These are phyloP conservation scores for Botryotinia globosa DNA, from an alignment of 2,329 filamentous ascomycete species.

Conservation along the genomic window DNA sequence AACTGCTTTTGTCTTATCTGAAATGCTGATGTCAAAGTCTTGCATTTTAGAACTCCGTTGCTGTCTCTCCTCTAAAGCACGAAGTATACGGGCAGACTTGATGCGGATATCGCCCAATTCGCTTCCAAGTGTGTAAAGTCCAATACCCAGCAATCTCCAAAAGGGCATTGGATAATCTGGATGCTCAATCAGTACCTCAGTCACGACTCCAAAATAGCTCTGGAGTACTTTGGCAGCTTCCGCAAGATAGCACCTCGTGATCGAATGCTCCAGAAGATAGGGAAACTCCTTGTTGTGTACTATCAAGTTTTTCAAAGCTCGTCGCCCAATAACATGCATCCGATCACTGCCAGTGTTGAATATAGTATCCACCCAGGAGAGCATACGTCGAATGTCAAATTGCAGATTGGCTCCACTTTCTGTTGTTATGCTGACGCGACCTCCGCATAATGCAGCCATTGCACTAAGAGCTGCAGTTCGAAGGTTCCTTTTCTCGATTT, in stretches of 20 bases:
- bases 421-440: slow-evolving; percentile 81
- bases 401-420: slow-evolving; percentile 84
- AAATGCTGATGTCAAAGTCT: slow-evolving; percentile 97
- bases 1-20: slow-evolving; percentile 95
- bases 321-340: slow-evolving; percentile 83
- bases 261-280: slow-evolving; percentile 83
- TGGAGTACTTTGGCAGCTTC: slow-evolving; percentile 80
- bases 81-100: slow-evolving; percentile 78
- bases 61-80: slow-evolving; percentile 78
- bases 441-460: slow-evolving; percentile 89
- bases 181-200: slow-evolving; percentile 79
- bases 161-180: slow-evolving; percentile 81
- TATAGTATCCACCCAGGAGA: slow-evolving; percentile 93
- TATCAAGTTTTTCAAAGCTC: slow-evolving; percentile 85
- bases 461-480: slow-evolving; percentile 87
- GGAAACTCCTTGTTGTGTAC: slow-evolving; percentile 85
- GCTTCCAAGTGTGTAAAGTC: slow-evolving; percentile 88
- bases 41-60: slow-evolving; percentile 86
- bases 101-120: slow-evolving; percentile 85
- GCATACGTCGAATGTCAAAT: slow-evolving; percentile 89
- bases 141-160: slow-evolving; percentile 86
- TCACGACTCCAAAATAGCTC: slow-evolving; percentile 93
- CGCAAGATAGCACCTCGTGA: slow-evolving; percentile 84
- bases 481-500: slow-evolving; percentile 93
- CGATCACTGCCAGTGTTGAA: slow-evolving; percentile 90